phyloP scores from a whole-genome alignment of 768 basidiomycete species.

The Agrocybe pediades region DNA sequence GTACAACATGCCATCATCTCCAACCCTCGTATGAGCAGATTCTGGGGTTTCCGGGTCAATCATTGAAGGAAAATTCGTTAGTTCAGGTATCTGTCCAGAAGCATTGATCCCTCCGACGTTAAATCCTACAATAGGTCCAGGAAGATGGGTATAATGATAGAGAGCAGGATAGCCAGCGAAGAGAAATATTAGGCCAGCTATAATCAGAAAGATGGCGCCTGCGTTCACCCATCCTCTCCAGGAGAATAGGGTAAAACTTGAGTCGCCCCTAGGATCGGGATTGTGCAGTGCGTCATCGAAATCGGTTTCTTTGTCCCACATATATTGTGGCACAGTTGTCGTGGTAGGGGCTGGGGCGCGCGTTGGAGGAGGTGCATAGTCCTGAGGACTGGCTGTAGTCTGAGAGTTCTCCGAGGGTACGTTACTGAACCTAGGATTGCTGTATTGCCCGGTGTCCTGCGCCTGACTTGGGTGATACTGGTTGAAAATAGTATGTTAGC shows the following conservation, averaged over 20 bases:
- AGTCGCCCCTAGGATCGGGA: conserved; percentile 76
- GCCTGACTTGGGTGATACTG: conserved; percentile 61
- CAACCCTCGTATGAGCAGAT: conserved; percentile 54
- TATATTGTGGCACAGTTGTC: conserved; percentile 66
- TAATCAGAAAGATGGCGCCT: conserved; percentile 69
- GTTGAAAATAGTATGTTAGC: conserved; percentile 4
- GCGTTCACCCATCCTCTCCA: conserved; percentile 82
- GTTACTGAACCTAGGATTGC: conserved; percentile 56
- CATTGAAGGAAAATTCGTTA: conserved; percentile 65
- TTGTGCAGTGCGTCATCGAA: conserved; percentile 91
- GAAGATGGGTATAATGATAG: conserved; percentile 44
- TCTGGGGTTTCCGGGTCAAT: conserved; percentile 80
- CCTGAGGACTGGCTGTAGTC: conserved; percentile 24
- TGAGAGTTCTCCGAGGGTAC: conserved; percentile 40
- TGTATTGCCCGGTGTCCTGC: conserved; percentile 47
- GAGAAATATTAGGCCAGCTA: conserved; percentile 68
- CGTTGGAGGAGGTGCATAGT: conserved; percentile 28
- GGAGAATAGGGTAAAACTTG: conserved; percentile 72
- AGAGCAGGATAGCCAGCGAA: conserved; percentile 92
- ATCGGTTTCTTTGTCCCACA: conserved; percentile 87
- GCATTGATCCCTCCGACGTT: conserved; percentile 91
- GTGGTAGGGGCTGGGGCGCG: conserved; percentile 49
- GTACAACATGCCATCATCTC: conserved; percentile 77
- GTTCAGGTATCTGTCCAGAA: conserved; percentile 82
- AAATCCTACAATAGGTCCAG: conserved; percentile 50